These are phyloP conservation scores for Suhomyces yuchorum DNA, from an alignment of 1,139 yeast species.

Conservation along the genomic window DNA sequence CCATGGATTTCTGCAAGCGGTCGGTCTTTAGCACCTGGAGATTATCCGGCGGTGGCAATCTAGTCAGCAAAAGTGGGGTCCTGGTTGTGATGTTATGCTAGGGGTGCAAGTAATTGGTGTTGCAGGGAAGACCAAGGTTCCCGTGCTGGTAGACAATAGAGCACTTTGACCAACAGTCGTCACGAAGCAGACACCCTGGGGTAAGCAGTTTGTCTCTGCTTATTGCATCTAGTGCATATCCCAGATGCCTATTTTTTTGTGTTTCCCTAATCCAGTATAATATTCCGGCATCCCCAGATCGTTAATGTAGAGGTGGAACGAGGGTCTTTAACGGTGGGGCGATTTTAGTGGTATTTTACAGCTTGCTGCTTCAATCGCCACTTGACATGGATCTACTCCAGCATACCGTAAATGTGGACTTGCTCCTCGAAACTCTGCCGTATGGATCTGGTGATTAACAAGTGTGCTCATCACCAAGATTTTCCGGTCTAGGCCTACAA, in stretches of 20 bases:
- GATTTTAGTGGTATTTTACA: not conserved
- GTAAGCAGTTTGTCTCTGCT: not conserved
- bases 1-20: not conserved
- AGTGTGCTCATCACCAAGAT: not conserved
- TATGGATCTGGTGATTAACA: not conserved
- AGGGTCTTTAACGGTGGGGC: constrained; percentile 3
- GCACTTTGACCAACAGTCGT: not conserved
- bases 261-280: not conserved
- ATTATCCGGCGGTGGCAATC: not conserved
- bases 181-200: not conserved
- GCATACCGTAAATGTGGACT: not conserved
- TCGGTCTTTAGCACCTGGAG: not conserved
- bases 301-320: not conserved
- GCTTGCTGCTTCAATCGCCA: not conserved
- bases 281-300: constrained; percentile 3
- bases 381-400: not conserved
- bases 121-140: not conserved
- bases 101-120: not conserved
- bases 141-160: not conserved
- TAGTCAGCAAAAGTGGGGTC: no score
- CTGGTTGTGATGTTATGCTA: not conserved
- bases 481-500: not conserved
- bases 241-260: not conserved
- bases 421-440: not conserved
- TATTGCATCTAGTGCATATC: not conserved